Evolutionary conservation across 805 yeast genomes (phyloP).

Genomic region (Candida anglica): DNA sequence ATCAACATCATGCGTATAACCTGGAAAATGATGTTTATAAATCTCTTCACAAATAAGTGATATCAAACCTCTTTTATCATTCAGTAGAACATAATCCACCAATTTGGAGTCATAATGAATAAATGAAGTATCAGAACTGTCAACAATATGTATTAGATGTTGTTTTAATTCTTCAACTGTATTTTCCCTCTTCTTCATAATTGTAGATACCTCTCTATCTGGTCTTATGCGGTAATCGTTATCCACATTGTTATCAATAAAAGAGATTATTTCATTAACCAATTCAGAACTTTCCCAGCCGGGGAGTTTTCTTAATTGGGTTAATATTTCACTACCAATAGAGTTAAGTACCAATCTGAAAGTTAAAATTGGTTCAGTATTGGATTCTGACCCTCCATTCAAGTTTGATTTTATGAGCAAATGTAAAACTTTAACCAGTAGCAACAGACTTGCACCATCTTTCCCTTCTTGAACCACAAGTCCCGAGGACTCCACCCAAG

Average conservation of each 20-base stretch:
- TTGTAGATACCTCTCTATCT: neutral
- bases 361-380: conserved; percentile 12
- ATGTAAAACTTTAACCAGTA: conserved; percentile 16
- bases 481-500: too few species aligned
- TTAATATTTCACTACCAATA: conserved; percentile 14
- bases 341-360: conserved; percentile 22
- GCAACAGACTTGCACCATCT: conserved; percentile 7
- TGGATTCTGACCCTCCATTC: conserved; percentile 11
- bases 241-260: conserved; percentile 9
- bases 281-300: conserved; percentile 9
- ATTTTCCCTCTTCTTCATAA: neutral
- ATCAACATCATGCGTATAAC: neutral
- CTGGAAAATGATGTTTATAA: neutral
- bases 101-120: conserved; percentile 1
- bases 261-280: conserved; percentile 10
- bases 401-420: conserved; percentile 22
- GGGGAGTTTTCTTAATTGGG: conserved; percentile 9
- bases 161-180: neutral
- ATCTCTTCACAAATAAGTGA: conserved; percentile 2
- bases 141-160: conserved; percentile 1
- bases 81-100: conserved; percentile 1
- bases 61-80: neutral
- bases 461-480: conserved; percentile 8
- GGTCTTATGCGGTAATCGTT: conserved; percentile 4
- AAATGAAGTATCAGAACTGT: neutral